Percentiles rank a stretch among this genome's conserved stretches.
Evolutionary conservation across 2,329 filamentous ascomycete genomes (phyloP).

Genomic region (Talaromyces rugulosus): DNA sequence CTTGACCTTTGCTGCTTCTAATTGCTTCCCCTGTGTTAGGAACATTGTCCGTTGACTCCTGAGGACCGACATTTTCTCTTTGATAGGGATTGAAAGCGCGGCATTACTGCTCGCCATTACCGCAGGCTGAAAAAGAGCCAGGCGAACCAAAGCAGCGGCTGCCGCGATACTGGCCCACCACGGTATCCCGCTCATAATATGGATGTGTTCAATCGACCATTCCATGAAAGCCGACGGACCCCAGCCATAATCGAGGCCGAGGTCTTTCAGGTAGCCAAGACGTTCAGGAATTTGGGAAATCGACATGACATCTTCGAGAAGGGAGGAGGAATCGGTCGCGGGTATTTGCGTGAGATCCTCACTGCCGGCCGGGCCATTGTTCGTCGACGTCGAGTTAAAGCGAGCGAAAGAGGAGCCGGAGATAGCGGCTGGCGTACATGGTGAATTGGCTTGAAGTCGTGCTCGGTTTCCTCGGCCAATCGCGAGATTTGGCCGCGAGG

Average conservation of each 20-base stretch:
- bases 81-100: constrained; percentile 56
- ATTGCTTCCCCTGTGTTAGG: constrained; percentile 39
- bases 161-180: constrained; percentile 76
- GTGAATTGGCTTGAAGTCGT: constrained; percentile 6
- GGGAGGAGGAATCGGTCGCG: constrained; percentile 11
- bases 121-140: constrained; percentile 62
- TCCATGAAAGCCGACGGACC: constrained; percentile 72
- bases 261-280: constrained; percentile 74
- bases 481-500: constrained; percentile 21
- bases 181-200: constrained; percentile 69
- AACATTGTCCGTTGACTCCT: constrained; percentile 43
- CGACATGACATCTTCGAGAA: constrained; percentile 20
- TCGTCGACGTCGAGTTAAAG: constrained; percentile 36
- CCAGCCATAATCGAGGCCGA: constrained; percentile 85
- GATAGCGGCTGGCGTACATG: constrained; percentile 16
- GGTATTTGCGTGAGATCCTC: constrained; percentile 6
- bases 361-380: constrained; percentile 12
- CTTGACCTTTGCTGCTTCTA: constrained; percentile 44
- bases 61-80: constrained; percentile 50
- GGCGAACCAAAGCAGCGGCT: constrained; percentile 62
- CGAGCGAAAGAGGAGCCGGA: constrained; percentile 26
- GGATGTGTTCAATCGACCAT: constrained; percentile 74
- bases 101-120: constrained; percentile 58
- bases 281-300: constrained; percentile 60
- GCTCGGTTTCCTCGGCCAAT: constrained; percentile 12